Conservation (phyloP, 495 filamentous ascomycete genomes). For the Recurvomyces mirabilis region DNA sequence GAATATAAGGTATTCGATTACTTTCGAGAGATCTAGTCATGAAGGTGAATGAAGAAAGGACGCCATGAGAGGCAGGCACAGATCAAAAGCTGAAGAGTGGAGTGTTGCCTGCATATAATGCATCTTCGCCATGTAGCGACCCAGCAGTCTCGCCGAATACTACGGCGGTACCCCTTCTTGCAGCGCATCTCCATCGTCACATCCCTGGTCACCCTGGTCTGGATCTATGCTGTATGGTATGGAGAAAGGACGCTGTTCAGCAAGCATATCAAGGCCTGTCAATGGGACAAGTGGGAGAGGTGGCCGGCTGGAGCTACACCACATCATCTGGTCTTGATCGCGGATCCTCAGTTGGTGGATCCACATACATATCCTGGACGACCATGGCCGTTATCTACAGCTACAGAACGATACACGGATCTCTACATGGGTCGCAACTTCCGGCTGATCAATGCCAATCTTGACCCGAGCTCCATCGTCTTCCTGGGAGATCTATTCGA, state of each 20-base stretch:
- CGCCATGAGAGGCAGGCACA: too few species aligned
- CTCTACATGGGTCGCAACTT: slow-evolving; percentile 78
- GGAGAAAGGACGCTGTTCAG: slow-evolving; percentile 73
- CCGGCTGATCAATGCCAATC: slow-evolving; percentile 50
- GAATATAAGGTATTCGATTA: too few species aligned
- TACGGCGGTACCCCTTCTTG: slow-evolving; percentile 10
- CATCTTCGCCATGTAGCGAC: slow-evolving; percentile 11
- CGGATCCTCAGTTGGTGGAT: slow-evolving; percentile 96
- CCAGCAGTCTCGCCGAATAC: slow-evolving; percentile 6
- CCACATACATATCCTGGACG: slow-evolving; percentile 92
- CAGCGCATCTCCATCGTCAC: slow-evolving; percentile 10
- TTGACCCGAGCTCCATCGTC: slow-evolving; percentile 70
- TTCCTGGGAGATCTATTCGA: slow-evolving; percentile 96
- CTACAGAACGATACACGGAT: slow-evolving; percentile 77
- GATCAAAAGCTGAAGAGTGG: too few species aligned
- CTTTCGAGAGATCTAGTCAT: too few species aligned
- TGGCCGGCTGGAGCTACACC: slow-evolving; percentile 73
- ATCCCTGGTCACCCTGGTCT: slow-evolving; percentile 33
- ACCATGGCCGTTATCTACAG: slow-evolving; percentile 71
- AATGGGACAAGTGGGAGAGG: slow-evolving; percentile 79
- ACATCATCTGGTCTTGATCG: slow-evolving; percentile 77
- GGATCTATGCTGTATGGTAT: slow-evolving; percentile 74
- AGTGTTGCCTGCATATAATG: too few species aligned
- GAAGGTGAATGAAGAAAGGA: too few species aligned
- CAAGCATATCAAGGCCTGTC: slow-evolving; percentile 54